phyloP scores from a whole-genome alignment of 257 asterid genomes.

The Solanum bukasovii region DNA sequence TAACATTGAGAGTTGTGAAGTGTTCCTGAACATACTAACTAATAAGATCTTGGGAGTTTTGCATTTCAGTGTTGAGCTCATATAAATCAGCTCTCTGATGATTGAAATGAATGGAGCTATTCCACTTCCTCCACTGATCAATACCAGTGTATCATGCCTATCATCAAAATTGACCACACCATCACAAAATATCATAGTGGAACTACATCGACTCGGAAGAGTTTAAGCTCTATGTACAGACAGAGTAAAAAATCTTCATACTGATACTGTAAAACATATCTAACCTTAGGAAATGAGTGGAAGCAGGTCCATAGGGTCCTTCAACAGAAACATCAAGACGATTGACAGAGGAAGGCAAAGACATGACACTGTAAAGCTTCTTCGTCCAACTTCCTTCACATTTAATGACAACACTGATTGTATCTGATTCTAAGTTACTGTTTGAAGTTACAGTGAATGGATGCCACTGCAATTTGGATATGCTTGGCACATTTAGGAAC shows the following conservation, averaged over 20 bases:
- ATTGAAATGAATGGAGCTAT: constrained; percentile 89
- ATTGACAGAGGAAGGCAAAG: constrained; percentile 39
- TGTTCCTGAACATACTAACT: constrained; percentile 54
- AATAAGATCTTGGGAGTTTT: constrained; percentile 54
- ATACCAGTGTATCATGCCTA: constrained; percentile 75
- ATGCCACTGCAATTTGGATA: constrained; percentile 96
- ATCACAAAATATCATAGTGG: not conserved
- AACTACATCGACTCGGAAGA: not conserved
- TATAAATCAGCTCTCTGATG: constrained; percentile 52
- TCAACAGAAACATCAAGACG: constrained; percentile 66
- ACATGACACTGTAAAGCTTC: constrained; percentile 52
- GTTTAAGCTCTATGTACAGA: not conserved
- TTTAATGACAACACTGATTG: constrained; percentile 63
- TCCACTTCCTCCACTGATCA: constrained; percentile 99
- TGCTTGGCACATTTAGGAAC: constrained; percentile 61
- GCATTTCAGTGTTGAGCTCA: constrained; percentile 32
- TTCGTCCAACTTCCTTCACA: constrained; percentile 84
- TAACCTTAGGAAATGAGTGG: constrained; percentile 68
- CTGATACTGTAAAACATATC: not conserved
- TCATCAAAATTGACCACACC: not conserved
- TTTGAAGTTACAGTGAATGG: constrained; percentile 84
- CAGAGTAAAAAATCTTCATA: not conserved
- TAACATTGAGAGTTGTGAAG: constrained; percentile 59
- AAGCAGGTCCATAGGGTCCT: constrained; percentile 91
- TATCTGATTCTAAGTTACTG: constrained; percentile 56